Conservation (phyloP, 176 grass and related monocot species). For the Aegilops longissima region DNA sequence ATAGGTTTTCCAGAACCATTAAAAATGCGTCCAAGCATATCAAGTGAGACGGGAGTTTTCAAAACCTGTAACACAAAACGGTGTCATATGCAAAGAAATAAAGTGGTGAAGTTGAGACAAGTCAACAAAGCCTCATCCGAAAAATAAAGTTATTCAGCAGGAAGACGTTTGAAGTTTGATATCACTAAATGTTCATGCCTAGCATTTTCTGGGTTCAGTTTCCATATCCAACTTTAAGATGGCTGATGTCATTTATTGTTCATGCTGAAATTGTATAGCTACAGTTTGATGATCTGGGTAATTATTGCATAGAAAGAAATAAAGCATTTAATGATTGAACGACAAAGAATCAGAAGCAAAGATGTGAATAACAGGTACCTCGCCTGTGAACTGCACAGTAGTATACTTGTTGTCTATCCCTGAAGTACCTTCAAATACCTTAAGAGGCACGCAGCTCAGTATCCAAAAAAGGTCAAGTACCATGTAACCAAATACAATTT, state of each 20-base stretch:
- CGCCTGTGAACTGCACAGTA: slow-evolving; percentile 89
- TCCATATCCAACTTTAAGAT: background rate
- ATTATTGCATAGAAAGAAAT: background rate
- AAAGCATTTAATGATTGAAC: slow-evolving; percentile 13
- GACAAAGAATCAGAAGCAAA: background rate
- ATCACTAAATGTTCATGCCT: background rate
- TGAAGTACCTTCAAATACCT: slow-evolving; percentile 97
- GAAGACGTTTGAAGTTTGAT: background rate
- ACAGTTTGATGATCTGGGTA: background rate
- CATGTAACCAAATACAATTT: background rate
- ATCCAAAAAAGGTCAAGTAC: slow-evolving; percentile 9
- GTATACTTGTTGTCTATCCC: slow-evolving; percentile 96
- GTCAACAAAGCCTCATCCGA: background rate
- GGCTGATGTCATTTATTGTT: background rate
- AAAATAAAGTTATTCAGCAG: background rate
- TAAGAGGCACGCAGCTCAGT: slow-evolving; percentile 16
- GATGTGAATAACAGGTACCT: slow-evolving; percentile 46
- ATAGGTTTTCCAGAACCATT: slow-evolving; percentile 23
- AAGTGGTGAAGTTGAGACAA: background rate
- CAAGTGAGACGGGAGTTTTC: slow-evolving; percentile 20
- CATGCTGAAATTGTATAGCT: background rate
- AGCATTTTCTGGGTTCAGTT: slow-evolving; percentile 6
- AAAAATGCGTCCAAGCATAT: slow-evolving; percentile 19
- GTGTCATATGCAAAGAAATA: background rate
- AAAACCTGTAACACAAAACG: slow-evolving; percentile 4